Evolutionary conservation across 257 asterid species (phyloP).

Genomic region (Agastache rugosa): DNA sequence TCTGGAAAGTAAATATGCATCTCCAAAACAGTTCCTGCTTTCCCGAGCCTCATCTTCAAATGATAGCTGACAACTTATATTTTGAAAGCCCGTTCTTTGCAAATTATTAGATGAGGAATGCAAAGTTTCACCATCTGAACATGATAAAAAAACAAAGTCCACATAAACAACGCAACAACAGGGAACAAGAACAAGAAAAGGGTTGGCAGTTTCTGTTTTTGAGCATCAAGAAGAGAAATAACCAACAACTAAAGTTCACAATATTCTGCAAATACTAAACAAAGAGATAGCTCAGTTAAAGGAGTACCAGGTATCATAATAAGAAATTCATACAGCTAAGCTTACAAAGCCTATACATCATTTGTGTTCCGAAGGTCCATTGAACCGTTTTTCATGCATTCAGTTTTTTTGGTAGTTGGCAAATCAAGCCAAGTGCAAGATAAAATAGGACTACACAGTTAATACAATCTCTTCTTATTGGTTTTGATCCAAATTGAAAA

Average conservation of each 20-base stretch:
- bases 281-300: background rate
- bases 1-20: slow-evolving; percentile 19
- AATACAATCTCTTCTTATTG: background rate
- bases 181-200: background rate
- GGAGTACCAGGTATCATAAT: background rate
- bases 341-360: slow-evolving; percentile 2
- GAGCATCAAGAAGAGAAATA: background rate
- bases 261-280: background rate
- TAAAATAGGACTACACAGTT: background rate
- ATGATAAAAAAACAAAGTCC: slow-evolving; percentile 32
- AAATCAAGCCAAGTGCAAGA: background rate
- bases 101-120: slow-evolving; percentile 36
- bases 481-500: slow-evolving; percentile 1
- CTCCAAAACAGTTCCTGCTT: slow-evolving; percentile 21
- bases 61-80: slow-evolving; percentile 33
- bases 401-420: background rate
- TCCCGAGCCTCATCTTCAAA: slow-evolving; percentile 44
- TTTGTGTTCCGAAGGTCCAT: background rate
- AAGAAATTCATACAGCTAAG: background rate
- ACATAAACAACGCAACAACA: slow-evolving; percentile 11
- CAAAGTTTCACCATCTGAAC: slow-evolving; percentile 43
- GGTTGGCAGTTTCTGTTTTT: background rate
- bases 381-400: background rate
- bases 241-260: background rate
- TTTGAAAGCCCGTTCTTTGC: slow-evolving; percentile 23